phyloP scores from a whole-genome alignment of 2,329 filamentous ascomycete species.

The Phoma herbarum region DNA sequence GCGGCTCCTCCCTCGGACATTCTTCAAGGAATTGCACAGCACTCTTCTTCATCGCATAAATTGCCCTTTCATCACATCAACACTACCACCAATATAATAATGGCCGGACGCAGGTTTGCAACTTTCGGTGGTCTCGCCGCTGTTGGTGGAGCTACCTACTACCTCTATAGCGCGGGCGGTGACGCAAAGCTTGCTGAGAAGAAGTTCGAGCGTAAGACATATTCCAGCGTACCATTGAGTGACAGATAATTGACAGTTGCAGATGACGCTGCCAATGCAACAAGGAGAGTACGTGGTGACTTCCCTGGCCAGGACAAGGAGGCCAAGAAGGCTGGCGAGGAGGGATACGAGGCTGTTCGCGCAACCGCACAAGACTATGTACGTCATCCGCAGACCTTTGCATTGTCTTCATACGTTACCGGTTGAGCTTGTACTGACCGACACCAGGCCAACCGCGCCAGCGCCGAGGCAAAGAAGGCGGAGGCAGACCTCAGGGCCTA shows the following conservation, averaged over 20 bases:
- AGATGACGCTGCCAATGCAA: conserved; percentile 81
- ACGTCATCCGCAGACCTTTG: conserved; percentile 19
- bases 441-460: conserved; percentile 50
- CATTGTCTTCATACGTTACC: not conserved
- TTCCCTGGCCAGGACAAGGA: conserved; percentile 70
- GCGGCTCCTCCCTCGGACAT: conserved; percentile 15
- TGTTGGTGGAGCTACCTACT: conserved; percentile 77
- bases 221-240: not conserved
- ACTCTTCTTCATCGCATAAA: conserved; percentile 18
- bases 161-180: conserved; percentile 88
- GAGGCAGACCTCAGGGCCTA: conserved; percentile 64
- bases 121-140: conserved; percentile 50
- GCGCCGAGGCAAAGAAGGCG: conserved; percentile 65
- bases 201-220: conserved; percentile 77
- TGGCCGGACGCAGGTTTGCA: conserved; percentile 40
- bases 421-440: conserved; percentile 25
- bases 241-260: conserved; percentile 24
- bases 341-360: conserved; percentile 51
- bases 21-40: conserved; percentile 16
- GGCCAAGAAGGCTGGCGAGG: conserved; percentile 70
- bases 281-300: conserved; percentile 71
- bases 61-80: conserved; percentile 9
- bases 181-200: conserved; percentile 83
- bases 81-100: conserved; percentile 25
- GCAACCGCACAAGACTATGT: conserved; percentile 56